Conservation (phyloP, 169 alveolate species). For the Cryptosporidium meleagridis region DNA sequence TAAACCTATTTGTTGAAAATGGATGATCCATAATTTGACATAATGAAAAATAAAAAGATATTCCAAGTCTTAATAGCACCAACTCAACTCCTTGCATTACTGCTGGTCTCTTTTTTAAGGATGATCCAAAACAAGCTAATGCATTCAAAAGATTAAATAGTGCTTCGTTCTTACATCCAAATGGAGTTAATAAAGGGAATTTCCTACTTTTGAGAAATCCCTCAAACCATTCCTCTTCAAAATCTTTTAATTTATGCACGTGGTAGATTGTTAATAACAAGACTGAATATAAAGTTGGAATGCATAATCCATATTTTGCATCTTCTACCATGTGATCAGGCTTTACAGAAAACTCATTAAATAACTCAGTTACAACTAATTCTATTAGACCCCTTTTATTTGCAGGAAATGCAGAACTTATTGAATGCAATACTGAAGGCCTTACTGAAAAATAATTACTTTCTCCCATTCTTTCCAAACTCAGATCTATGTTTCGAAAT, state of each 20-base stretch:
- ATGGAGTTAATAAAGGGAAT: slow-evolving; percentile 59
- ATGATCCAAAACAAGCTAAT: slow-evolving; percentile 71
- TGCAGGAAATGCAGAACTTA: slow-evolving; percentile 71
- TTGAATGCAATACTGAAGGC: slow-evolving; percentile 52
- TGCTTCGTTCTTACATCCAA: slow-evolving; percentile 63
- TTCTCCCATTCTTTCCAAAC: neutral
- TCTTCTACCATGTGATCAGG: slow-evolving; percentile 54
- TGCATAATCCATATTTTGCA: slow-evolving; percentile 59
- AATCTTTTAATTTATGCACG: slow-evolving; percentile 51
- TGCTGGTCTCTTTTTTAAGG: slow-evolving; percentile 62
- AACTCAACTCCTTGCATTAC: slow-evolving; percentile 65
- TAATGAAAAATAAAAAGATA: slow-evolving; percentile 61
- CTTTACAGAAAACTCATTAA: slow-evolving; percentile 54
- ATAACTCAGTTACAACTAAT: slow-evolving; percentile 19
- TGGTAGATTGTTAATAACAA: slow-evolving; percentile 53
- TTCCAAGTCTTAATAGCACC: slow-evolving; percentile 58
- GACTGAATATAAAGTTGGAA: slow-evolving; percentile 50
- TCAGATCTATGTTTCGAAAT: neutral
- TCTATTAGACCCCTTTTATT: slow-evolving; percentile 45
- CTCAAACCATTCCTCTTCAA: slow-evolving; percentile 72
- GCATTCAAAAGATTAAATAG: slow-evolving; percentile 59
- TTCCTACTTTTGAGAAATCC: slow-evolving; percentile 52
- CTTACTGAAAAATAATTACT: slow-evolving; percentile 7
- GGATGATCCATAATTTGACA: slow-evolving; percentile 70
- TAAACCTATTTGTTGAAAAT: slow-evolving; percentile 68